These are phyloP conservation scores for Fraxinus ornus DNA, from an alignment of 305 asterid species.

Conservation along the genomic window DNA sequence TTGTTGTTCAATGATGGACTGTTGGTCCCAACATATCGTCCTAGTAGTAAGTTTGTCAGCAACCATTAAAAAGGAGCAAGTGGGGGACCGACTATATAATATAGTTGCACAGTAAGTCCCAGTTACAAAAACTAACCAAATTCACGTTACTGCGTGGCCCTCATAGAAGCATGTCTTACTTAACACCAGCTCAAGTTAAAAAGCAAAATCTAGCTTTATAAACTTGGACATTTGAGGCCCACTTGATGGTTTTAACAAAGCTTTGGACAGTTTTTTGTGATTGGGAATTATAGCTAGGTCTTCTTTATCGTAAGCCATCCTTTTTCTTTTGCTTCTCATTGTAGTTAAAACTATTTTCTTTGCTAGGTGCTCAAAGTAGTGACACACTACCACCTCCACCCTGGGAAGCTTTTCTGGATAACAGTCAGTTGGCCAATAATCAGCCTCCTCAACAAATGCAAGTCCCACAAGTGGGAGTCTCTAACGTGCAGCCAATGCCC, in stretches of 20 bases:
- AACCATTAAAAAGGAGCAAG: neutral
- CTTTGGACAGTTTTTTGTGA: neutral
- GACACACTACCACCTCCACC: slow-evolving; percentile 85
- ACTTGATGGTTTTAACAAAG: neutral
- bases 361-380: slow-evolving; percentile 53
- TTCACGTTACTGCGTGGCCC: neutral
- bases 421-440: slow-evolving; percentile 34
- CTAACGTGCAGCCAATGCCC: neutral
- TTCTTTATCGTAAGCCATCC: neutral
- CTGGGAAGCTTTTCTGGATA: slow-evolving; percentile 78
- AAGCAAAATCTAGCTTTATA: neutral
- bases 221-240: neutral
- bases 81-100: neutral
- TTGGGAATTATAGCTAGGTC: neutral
- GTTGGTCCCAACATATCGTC: neutral
- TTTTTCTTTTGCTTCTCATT: neutral
- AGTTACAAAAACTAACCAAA: neutral
- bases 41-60: neutral
- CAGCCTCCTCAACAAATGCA: slow-evolving; percentile 21
- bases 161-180: neutral
- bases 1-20: neutral
- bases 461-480: neutral
- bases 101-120: neutral
- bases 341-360: slow-evolving; percentile 13
- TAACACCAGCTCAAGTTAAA: neutral